Percentiles rank a stretch among this genome's conserved stretches.
phyloP scores from a whole-genome alignment of 192 early-diverging fungal species.

The Physocladia obscura region DNA sequence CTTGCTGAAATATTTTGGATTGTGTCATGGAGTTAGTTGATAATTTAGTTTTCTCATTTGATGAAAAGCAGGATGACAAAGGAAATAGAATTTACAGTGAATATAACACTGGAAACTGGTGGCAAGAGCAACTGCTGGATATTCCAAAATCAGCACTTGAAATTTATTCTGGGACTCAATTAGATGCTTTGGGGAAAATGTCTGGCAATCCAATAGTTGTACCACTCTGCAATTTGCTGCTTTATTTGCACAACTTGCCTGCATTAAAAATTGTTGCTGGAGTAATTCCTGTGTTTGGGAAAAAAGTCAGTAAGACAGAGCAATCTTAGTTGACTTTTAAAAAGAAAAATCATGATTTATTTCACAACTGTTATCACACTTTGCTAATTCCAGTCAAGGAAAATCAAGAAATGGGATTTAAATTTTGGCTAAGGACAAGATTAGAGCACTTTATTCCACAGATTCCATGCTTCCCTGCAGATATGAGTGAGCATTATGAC shows the following conservation, averaged over 20 bases:
- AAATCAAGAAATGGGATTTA: background rate
- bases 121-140: background rate
- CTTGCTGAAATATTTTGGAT: background rate
- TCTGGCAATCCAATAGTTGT: background rate
- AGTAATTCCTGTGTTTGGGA: background rate
- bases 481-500: background rate
- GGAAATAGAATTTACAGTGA: background rate
- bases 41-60: background rate
- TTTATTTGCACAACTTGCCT: background rate
- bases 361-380: background rate
- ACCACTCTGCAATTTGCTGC: background rate
- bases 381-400: background rate
- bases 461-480: background rate
- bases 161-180: background rate
- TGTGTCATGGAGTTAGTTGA: background rate
- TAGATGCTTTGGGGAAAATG: background rate
- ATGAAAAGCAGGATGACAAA: background rate
- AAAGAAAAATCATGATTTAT: background rate
- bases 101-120: constrained; percentile 3
- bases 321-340: background rate
- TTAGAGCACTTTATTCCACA: background rate
- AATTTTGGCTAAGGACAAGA: background rate
- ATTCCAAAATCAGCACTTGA: background rate
- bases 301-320: background rate
- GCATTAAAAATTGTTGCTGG: background rate